phyloP scores from a whole-genome alignment of 345 rosid genomes.

The Hibiscus mutabilis region DNA sequence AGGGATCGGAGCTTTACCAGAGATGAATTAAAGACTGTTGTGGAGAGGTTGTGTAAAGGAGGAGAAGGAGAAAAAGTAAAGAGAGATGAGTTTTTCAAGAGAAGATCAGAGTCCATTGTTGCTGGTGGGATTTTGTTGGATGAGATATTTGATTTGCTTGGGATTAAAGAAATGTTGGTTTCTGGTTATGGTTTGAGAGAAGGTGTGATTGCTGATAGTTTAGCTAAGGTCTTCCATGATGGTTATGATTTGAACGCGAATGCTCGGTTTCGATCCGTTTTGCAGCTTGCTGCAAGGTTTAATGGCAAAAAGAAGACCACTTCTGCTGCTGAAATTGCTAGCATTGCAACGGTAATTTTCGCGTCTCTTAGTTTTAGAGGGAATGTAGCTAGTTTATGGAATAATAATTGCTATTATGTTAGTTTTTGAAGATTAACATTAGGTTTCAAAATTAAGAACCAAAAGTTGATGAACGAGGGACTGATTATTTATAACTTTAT shows the following conservation, averaged over 20 bases:
- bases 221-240: constrained; percentile 25
- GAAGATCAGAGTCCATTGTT: constrained; percentile 59
- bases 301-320: constrained; percentile 31
- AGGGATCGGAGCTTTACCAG: constrained; percentile 57
- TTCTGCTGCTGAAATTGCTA: constrained; percentile 33
- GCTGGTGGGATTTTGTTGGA: constrained; percentile 64
- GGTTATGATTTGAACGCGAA: constrained; percentile 11
- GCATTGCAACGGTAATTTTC: constrained; percentile 19
- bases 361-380: no score
- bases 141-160: constrained; percentile 54
- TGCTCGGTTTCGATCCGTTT: constrained; percentile 11
- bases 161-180: constrained; percentile 61
- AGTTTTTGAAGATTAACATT: neutral
- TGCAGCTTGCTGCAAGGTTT: constrained; percentile 6
- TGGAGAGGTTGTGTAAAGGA: constrained; percentile 40
- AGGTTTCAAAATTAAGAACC: constrained; percentile 1
- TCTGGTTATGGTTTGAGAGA: constrained; percentile 61
- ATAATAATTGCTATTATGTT: neutral
- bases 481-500: neutral
- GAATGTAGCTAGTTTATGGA: neutral
- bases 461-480: neutral
- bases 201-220: constrained; percentile 56
- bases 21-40: constrained; percentile 38
- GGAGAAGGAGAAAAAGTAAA: constrained; percentile 32
- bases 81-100: constrained; percentile 53